Percentiles rank a stretch among this genome's conserved stretches.
phyloP scores from a whole-genome alignment of 345 rosid genomes.

The thale cress (Arabidopsis thaliana) region TAIR10.1 NC_003076.8:23485501-23486000 shows the following conservation, averaged over 20 bases:
- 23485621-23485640: slow-evolving; percentile 38
- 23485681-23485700: slow-evolving; percentile 45
- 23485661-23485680: slow-evolving; percentile 51
- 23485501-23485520: neutral
- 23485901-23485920: slow-evolving; percentile 90
- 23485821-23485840: slow-evolving; percentile 85
- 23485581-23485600: slow-evolving; percentile 36
- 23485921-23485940: slow-evolving; percentile 93
- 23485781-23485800: slow-evolving; percentile 55
- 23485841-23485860: slow-evolving; percentile 99
- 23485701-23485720: slow-evolving; percentile 27
- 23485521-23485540: neutral
- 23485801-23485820: slow-evolving; percentile 62
- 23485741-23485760: slow-evolving; percentile 65
- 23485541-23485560: slow-evolving; percentile 41
- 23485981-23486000: slow-evolving; percentile 89
- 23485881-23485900: slow-evolving; percentile 95
- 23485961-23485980: slow-evolving; percentile 73
- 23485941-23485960: slow-evolving; percentile 83
- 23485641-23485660: slow-evolving; percentile 53
- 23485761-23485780: slow-evolving; percentile 51
- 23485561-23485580: neutral
- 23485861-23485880: slow-evolving; percentile 97
- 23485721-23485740: slow-evolving; percentile 56
- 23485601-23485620: slow-evolving; percentile 61